Conservation (phyloP, 768 basidiomycete species). For the Leccinum rimulosum region DNA sequence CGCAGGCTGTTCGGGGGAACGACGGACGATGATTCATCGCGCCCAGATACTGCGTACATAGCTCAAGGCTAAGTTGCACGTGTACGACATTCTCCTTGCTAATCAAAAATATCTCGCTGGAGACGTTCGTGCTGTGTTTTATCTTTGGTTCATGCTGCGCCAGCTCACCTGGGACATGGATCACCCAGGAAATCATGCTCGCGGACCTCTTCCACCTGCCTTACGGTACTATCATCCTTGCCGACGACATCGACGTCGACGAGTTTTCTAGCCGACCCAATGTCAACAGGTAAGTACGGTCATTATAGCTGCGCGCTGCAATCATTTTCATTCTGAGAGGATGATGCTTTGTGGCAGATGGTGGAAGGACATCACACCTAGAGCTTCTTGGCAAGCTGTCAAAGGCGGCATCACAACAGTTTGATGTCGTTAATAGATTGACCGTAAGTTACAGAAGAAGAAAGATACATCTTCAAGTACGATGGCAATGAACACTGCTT, state of each 20-base stretch:
- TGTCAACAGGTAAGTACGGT: constrained; percentile 15
- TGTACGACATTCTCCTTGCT: constrained; percentile 34
- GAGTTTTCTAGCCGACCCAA: constrained; percentile 13
- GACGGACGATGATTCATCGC: constrained; percentile 30
- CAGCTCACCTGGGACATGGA: neutral
- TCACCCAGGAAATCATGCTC: constrained; percentile 16
- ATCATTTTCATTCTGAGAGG: neutral
- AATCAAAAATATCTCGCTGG: constrained; percentile 37
- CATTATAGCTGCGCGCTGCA: no score
- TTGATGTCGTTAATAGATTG: neutral
- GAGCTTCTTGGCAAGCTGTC: constrained; percentile 45
- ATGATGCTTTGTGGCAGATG: constrained; percentile 33
- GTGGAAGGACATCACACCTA: constrained; percentile 46
- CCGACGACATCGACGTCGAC: constrained; percentile 4
- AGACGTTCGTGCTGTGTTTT: constrained; percentile 19
- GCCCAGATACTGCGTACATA: constrained; percentile 5
- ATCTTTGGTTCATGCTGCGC: neutral
- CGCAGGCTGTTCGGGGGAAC: constrained; percentile 16
- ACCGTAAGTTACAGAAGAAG: no score
- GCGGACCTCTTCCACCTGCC: constrained; percentile 24
- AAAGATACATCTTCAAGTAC: neutral
- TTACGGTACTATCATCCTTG: constrained; percentile 12
- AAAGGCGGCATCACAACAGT: constrained; percentile 30
- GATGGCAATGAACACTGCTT: neutral
- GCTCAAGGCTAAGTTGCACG: constrained; percentile 33